Evolutionary conservation across 768 basidiomycete species (phyloP), one percentile per base, ranked within the genome.

Genomic region (Mycena maculata): DNA sequence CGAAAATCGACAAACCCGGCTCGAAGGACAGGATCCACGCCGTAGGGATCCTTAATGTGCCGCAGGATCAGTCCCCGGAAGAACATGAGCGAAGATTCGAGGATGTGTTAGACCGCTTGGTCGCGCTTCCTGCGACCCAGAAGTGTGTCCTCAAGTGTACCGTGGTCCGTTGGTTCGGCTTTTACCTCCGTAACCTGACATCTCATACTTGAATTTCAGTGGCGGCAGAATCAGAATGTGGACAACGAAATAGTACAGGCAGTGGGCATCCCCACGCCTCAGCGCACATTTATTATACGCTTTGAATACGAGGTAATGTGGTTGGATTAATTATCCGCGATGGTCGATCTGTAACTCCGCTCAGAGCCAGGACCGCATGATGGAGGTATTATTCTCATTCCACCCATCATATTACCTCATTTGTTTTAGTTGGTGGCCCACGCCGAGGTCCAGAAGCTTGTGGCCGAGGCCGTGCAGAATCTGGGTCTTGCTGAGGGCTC

Each of bases 101-200:
- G 36, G 52, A 30, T 10, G 10, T 53, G n/a, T 36, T 36, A n/a
- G 31, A 53, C 23, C 36, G 31, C 9, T n/a, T 53, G 22, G 31
- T 53, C 31, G 52, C 52, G 31, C 52, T 53, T n/a, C 52, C 52
- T 36, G 52, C 18, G 15, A 36, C 33, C 31, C 52, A 53, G 52
- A 53, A 53, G 20, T 30, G 52, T 36, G 52, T 53, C 31, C 20
- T 22, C 10, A 53, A 36, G 31, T 53, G 20, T 13, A 53, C 31
- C 12, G n/a, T 53, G 52, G 52, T 53, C n/a, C 31, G 52, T 53
- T 30, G 52, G 28, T 8, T 53, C 6, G 9, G 10, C 7, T 5
- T 30, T 18, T 36, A 31, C 22, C 33, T 6, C 8, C 33, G 33
- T 13, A 36, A 36, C 52, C n/a, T 53, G 10, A 31, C 31, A 36